These are phyloP conservation scores for Blyttiomyces sp. DNA, from an alignment of 371 early-diverging fungal genomes.

Conservation along the genomic window DNA sequence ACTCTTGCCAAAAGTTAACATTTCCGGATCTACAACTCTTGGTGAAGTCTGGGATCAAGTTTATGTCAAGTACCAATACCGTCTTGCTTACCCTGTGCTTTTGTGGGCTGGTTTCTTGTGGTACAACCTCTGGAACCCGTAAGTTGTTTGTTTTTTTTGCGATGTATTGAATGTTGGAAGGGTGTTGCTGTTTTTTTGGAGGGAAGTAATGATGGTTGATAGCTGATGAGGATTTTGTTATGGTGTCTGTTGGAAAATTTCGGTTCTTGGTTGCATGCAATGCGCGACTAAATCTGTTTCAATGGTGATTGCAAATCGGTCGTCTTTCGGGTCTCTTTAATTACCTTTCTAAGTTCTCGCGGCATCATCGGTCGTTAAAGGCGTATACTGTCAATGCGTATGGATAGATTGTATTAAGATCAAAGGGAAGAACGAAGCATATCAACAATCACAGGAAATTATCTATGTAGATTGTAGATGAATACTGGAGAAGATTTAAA, in stretches of 20 bases:
- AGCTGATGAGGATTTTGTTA: not conserved
- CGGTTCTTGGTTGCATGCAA: not conserved
- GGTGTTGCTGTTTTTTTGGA: not conserved
- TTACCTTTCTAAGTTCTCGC: too few relatives aligned
- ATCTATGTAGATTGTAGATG: too few relatives aligned
- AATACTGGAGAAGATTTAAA: too few relatives aligned
- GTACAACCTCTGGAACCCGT: constrained; percentile 43
- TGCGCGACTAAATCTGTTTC: not conserved
- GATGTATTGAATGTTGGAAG: not conserved
- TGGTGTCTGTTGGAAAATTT: not conserved
- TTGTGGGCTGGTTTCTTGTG: constrained; percentile 43
- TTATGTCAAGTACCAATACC: constrained; percentile 42
- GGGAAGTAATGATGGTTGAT: not conserved
- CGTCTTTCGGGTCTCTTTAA: too few relatives aligned
- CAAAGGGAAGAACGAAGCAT: too few relatives aligned
- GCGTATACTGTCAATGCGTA: too few relatives aligned
- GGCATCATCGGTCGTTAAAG: too few relatives aligned
- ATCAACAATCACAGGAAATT: too few relatives aligned
- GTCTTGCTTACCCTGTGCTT: constrained; percentile 39
- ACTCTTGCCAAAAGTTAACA: constrained; percentile 27
- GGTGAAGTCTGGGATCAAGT: constrained; percentile 39
- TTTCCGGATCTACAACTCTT: constrained; percentile 34
- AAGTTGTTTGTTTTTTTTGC: constrained; percentile 9
- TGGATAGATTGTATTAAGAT: too few relatives aligned
- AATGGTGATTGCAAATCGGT: not conserved